phyloP scores from a whole-genome alignment of 768 basidiomycete genomes.

The Baorangia bicolor region DNA sequence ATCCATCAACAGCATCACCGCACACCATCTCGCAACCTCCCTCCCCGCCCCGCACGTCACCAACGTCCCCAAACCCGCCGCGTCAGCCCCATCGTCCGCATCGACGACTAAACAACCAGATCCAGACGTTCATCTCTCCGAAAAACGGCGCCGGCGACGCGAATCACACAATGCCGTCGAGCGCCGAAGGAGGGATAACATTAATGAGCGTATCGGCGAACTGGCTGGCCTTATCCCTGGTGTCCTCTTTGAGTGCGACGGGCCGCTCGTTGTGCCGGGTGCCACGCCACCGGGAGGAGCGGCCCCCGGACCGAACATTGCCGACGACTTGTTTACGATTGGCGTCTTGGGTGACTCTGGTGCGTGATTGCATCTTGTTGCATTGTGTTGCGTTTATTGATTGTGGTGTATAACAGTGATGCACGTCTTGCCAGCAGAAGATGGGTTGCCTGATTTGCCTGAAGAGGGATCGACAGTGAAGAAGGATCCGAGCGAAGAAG shows the following conservation, averaged over 20 bases:
- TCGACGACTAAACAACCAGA: conserved; percentile 12
- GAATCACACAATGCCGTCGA: conserved; percentile 95
- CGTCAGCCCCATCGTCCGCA: neutral
- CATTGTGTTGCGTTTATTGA: neutral
- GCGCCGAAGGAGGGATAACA: conserved; percentile 82
- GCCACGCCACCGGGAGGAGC: conserved; percentile 10
- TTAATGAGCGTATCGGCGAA: conserved; percentile 94
- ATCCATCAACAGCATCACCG: conserved; percentile 15
- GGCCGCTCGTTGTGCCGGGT: conserved; percentile 21
- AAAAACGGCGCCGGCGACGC: conserved; percentile 77
- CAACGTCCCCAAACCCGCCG: conserved; percentile 13
- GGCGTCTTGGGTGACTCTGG: conserved; percentile 23
- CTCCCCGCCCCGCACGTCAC: conserved; percentile 13
- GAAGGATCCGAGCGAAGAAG: conserved; percentile 31
- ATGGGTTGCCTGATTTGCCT: conserved; percentile 30
- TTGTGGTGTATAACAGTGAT: conserved; percentile 7
- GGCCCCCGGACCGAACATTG: conserved; percentile 8
- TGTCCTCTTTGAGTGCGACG: conserved; percentile 67
- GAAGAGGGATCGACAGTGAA: conserved; percentile 28
- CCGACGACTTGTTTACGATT: conserved; percentile 23
- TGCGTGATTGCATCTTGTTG: conserved; percentile 2
- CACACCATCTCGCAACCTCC: conserved; percentile 24
- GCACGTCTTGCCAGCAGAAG: conserved; percentile 26
- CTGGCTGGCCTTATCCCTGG: conserved; percentile 88
- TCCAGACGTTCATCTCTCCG: conserved; percentile 51